phyloP scores from a whole-genome alignment of 805 yeast genomes.

The Candida maesae region DNA sequence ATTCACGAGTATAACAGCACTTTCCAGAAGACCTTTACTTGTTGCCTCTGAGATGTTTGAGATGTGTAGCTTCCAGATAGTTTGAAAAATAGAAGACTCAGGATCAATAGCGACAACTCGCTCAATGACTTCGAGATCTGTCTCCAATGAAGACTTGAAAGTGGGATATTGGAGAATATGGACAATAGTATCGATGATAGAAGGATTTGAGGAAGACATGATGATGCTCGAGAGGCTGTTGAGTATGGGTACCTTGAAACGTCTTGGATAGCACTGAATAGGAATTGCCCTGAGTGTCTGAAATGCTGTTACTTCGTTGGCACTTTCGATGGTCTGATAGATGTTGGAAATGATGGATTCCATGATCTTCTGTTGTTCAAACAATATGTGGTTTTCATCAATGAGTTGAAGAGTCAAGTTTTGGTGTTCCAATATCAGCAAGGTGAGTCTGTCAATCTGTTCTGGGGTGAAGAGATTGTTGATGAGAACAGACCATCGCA shows the following conservation, averaged over 20 bases:
- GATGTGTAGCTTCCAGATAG: conserved; percentile 38
- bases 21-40: conserved; percentile 24
- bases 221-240: conserved; percentile 21
- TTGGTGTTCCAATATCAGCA: conserved; percentile 22
- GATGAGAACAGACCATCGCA: conserved; percentile 54
- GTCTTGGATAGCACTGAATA: conserved; percentile 43
- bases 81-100: conserved; percentile 29
- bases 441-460: conserved; percentile 30
- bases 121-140: conserved; percentile 29
- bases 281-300: conserved; percentile 36
- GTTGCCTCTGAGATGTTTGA: conserved; percentile 34
- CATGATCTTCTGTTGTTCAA: conserved; percentile 45
- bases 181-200: conserved; percentile 25
- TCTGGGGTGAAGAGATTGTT: conserved; percentile 32
- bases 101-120: conserved; percentile 18
- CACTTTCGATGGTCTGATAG: conserved; percentile 6
- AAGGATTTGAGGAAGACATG: conserved; percentile 3
- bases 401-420: conserved; percentile 27
- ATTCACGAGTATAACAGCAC: conserved; percentile 15
- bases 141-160: conserved; percentile 49
- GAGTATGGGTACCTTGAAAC: conserved; percentile 27
- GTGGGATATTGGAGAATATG: conserved; percentile 50
- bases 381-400: conserved; percentile 34
- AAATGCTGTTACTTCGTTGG: background rate
- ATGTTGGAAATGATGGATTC: conserved; percentile 27